These are phyloP conservation scores for Phytophthora hibernalis DNA, from an alignment of 352 stramenopile genomes.

Conservation along the genomic window DNA sequence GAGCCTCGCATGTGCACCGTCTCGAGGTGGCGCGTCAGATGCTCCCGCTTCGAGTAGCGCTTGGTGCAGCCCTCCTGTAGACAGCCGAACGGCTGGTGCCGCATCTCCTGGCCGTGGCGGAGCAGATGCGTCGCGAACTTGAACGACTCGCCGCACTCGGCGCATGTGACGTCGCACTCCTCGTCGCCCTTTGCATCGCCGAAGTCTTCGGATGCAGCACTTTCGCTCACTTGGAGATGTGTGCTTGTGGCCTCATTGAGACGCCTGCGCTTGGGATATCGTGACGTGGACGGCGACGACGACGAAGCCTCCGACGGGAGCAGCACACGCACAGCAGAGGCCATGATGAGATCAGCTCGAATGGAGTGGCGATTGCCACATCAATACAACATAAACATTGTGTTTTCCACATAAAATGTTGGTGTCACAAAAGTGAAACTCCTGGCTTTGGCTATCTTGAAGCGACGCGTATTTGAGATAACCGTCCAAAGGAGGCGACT, in stretches of 20 bases:
- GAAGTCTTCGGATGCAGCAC: neutral
- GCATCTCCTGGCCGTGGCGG: conserved; percentile 23
- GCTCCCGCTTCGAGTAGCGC: conserved; percentile 70
- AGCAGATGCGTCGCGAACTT: conserved; percentile 1
- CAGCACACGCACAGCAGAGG: conserved; percentile 8
- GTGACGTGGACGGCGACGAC: neutral
- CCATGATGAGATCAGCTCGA: conserved; percentile 10
- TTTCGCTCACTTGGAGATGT: neutral
- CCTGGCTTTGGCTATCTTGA: conserved; percentile 27
- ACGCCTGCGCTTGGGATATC: conserved; percentile 21
- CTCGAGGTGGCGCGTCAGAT: conserved; percentile 61
- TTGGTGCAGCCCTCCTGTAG: conserved; percentile 48
- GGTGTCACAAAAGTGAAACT: conserved; percentile 13
- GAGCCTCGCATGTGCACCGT: conserved; percentile 44
- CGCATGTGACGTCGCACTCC: conserved; percentile 12
- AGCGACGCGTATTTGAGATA: conserved; percentile 13
- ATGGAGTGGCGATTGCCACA: no score
- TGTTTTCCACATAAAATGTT: no score
- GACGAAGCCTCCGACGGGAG: conserved; percentile 5
- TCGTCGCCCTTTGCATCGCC: conserved; percentile 9
- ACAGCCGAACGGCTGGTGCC: conserved; percentile 52
- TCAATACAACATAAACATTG: no score
- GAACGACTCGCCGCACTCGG: conserved; percentile 29
- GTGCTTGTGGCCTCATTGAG: conserved; percentile 1
- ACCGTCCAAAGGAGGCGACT: conserved; percentile 18